Evolutionary conservation across 2,329 filamentous ascomycete genomes (phyloP), one percentile per base, ranked within the genome.

Genomic region (Saccharata proteae): DNA sequence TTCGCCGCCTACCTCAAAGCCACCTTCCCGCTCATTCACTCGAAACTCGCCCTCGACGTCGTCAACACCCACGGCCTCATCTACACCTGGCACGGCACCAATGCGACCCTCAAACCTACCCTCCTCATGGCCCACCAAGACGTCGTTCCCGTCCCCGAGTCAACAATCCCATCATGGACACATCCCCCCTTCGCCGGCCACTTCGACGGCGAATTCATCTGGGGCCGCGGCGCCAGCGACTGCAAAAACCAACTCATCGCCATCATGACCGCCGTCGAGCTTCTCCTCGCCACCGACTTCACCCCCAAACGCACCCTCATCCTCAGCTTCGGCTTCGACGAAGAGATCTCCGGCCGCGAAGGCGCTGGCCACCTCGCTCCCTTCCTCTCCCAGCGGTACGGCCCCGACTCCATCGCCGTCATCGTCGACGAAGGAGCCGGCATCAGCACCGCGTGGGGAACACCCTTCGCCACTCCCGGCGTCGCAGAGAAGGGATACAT

Each of bases 121-220:
- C 51, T 77, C 14, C 53, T 78, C 21, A 69, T 74, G 59, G 73
- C 71, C 1, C 74, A 77, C 47, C 71, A 76, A 45, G 74, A 78
- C 45, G 71, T 74, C 6, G 73, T 79, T 3, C 72, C 72, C 2
- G 71, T 73, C 0, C 57, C 63, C 4, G 57, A 66, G 4, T 55
- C 67, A 23, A 10, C 9, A 22, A 9, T 22, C 20, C 20, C 20
- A 22, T 9, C n/a, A 9, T 78, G 73, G 74, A 71, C 62, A 0
- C 52, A 77, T 47, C 67, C 70, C 1, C 74, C 74, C 0, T 78
- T 67, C 41, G 62, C 62, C n/a, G 72, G 69, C 6, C 44, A 61
- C 39, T 77, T 62, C 36, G 34, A 36, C n/a, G 71, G 71, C 9
- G 59, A 60, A 26, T 68, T 59, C 45, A 56, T 77, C 24, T 78